Evolutionary conservation across 768 basidiomycete genomes (phyloP), one percentile per base, ranked within the genome.

Genomic region (Cystofilobasidium capitatum): DNA sequence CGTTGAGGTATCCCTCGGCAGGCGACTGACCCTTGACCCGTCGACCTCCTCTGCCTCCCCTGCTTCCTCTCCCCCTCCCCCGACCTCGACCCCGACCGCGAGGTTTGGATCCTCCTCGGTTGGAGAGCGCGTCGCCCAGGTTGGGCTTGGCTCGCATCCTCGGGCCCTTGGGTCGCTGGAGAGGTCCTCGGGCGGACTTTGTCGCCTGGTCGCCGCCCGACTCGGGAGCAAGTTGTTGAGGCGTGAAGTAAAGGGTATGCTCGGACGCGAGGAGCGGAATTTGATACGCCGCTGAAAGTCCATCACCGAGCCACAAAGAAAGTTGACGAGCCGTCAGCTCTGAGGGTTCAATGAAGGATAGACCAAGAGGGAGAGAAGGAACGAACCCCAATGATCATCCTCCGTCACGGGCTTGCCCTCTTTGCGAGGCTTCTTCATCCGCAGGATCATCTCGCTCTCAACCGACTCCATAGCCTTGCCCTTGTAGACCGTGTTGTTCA

Each of bases 401-500:
- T 55, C 51, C 2, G 2, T 55, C 51, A 31, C 51, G 9, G 6
- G 8, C 51, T 17, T 8, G 29, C 51, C 51, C 51, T 55, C 33
- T 13, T 31, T 26, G 14, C 29, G 26, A 3, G 44, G 35, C 22
- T 51, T 29, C 37, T 44, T n/a, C 55, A 66, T 68, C 35, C 60
- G 47, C 37, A 62, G 44, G 60, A 68, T 36, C 59, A 68, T 60
- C 24, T 68, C 66, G 40, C 40, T 55, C 22, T 60, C 66, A 31
- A 68, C 61, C 16, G 54, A 39, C 42, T 68, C 66, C 35, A 61
- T 61, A 14, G 54, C 29, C 9, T 36, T 47, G 16, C 66, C 66
- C 20, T 63, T 55, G 42, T 58, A 68, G 61, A 68, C 39, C 14
- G 60, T 60, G 42, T 68, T 68, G 60, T 68, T 68, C 51, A 68